phyloP scores from a whole-genome alignment of 257 asterid genomes.

The Parsonsia alboflavescens region DNA sequence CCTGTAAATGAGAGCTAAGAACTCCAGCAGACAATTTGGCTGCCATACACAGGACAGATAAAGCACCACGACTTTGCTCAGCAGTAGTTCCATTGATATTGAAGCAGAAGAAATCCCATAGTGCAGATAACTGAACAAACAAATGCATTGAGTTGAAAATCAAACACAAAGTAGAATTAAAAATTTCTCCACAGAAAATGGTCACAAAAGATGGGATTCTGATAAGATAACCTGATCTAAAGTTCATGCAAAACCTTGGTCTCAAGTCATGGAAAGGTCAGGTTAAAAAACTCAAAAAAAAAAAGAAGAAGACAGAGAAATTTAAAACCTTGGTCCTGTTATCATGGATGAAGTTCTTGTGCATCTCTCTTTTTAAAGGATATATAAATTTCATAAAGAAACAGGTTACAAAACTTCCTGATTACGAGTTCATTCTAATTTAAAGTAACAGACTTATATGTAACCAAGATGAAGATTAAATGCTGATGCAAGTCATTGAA shows the following conservation, averaged over 20 bases:
- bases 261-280: slow-evolving; percentile 5
- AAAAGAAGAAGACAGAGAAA: background rate
- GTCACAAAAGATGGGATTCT: background rate
- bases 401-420: background rate
- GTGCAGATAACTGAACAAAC: slow-evolving; percentile 69
- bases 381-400: too few relatives aligned
- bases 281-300: background rate
- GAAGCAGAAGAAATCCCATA: slow-evolving; percentile 98
- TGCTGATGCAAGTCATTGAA: background rate
- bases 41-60: slow-evolving; percentile 89
- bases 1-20: slow-evolving; percentile 87
- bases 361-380: background rate
- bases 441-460: background rate
- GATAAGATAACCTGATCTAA: background rate
- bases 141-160: slow-evolving; percentile 4
- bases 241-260: background rate
- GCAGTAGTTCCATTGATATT: slow-evolving; percentile 87
- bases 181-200: background rate
- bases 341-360: background rate
- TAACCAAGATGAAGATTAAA: background rate
- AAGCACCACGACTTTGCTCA: slow-evolving; percentile 93
- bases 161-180: background rate
- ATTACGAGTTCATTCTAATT: too few relatives aligned
- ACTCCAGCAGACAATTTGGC: slow-evolving; percentile 68
- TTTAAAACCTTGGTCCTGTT: background rate